phyloP scores from a whole-genome alignment of 2,329 filamentous ascomycete species.

The Arthrobotrys musiformis region DNA sequence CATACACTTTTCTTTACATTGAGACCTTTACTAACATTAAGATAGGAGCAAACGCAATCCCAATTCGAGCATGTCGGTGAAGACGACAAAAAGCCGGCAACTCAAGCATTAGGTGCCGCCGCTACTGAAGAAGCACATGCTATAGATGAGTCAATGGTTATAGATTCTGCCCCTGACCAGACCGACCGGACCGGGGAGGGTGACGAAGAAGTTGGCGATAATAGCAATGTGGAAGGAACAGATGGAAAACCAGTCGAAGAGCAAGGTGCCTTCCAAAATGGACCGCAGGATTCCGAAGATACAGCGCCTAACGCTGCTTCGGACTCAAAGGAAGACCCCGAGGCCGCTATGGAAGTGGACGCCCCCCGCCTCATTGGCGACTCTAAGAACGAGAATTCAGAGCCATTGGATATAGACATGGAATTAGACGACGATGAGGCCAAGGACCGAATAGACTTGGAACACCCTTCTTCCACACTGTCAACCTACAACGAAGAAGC shows the following conservation, averaged over 20 bases:
- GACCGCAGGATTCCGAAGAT: conserved; percentile 14
- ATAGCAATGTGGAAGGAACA: conserved; percentile 62
- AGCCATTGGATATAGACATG: conserved; percentile 36
- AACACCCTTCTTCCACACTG: neutral
- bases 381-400: conserved; percentile 14
- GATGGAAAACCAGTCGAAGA: conserved; percentile 60
- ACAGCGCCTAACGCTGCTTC: neutral
- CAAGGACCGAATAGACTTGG: neutral
- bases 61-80: conserved; percentile 94
- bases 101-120: conserved; percentile 89
- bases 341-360: conserved; percentile 29
- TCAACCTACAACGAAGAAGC: conserved; percentile 66
- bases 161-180: conserved; percentile 73
- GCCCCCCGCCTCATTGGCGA: conserved; percentile 30
- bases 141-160: conserved; percentile 87
- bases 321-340: conserved; percentile 31
- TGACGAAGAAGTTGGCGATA: conserved; percentile 56
- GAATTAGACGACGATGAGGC: conserved; percentile 34
- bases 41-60: conserved; percentile 75
- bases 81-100: conserved; percentile 82
- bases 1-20: conserved; percentile 58
- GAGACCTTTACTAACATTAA: conserved; percentile 2
- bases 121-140: conserved; percentile 86
- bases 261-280: conserved; percentile 36
- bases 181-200: conserved; percentile 64